A percentile compares a stretch with the other conserved stretches of the same genome.
Evolutionary conservation across 192 early-diverging fungal species (phyloP).

Genomic region (Mycoemilia scoparia): DNA sequence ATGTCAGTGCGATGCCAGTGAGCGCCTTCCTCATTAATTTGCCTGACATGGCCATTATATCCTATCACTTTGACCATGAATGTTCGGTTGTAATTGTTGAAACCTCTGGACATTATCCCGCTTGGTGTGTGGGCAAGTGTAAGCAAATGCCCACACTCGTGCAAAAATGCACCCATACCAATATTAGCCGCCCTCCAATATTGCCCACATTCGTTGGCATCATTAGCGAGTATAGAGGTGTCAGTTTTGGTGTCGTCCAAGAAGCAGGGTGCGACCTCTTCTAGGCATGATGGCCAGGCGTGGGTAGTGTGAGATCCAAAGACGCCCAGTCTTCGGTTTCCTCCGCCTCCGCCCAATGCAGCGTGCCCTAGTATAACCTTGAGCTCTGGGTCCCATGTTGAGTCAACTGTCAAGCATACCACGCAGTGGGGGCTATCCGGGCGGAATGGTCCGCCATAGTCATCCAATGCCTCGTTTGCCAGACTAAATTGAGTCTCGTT

Average conservation of each 20-base stretch:
- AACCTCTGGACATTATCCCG: slow-evolving; percentile 45
- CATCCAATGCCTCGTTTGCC: slow-evolving; percentile 29
- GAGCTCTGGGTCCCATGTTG: slow-evolving; percentile 33
- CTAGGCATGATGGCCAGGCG: slow-evolving; percentile 39
- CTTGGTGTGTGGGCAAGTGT: slow-evolving; percentile 37
- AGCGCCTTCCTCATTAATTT: slow-evolving; percentile 35
- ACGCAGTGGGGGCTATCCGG: slow-evolving; percentile 24
- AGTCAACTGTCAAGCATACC: slow-evolving; percentile 37
- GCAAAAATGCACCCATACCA: slow-evolving; percentile 54
- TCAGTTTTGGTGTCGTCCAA: slow-evolving; percentile 36
- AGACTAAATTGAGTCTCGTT: slow-evolving; percentile 29
- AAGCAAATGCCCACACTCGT: slow-evolving; percentile 48
- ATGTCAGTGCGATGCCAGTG: slow-evolving; percentile 48
- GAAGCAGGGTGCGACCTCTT: slow-evolving; percentile 36
- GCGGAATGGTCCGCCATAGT: slow-evolving; percentile 29
- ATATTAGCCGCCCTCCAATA: slow-evolving; percentile 44
- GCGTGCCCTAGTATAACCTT: slow-evolving; percentile 38
- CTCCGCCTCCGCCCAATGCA: slow-evolving; percentile 40
- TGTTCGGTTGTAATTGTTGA: slow-evolving; percentile 44
- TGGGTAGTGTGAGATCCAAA: slow-evolving; percentile 50
- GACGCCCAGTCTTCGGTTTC: slow-evolving; percentile 33
- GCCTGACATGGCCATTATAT: slow-evolving; percentile 23
- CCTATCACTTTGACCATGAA: slow-evolving; percentile 41
- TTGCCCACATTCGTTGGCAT: slow-evolving; percentile 35
- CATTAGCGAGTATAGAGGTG: slow-evolving; percentile 36